Evolutionary conservation across 352 stramenopile species (phyloP).

Genomic region (Pythium myriotylum): DNA sequence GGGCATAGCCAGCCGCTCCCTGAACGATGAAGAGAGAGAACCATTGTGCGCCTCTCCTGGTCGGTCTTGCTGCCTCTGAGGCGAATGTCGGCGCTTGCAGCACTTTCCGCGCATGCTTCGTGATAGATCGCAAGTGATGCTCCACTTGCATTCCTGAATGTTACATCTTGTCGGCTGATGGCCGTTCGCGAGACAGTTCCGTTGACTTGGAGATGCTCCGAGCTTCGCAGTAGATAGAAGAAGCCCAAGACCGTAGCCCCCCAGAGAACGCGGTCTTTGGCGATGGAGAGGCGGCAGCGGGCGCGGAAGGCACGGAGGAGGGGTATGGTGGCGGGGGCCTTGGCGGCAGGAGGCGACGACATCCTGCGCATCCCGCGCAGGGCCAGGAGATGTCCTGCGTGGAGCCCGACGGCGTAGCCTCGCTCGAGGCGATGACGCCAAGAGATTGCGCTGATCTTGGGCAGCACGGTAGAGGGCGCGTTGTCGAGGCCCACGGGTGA

Average conservation of each 20-base stretch:
- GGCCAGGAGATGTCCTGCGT: constrained; percentile 25
- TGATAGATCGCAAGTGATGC: too few relatives aligned
- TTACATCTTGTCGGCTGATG: constrained; percentile 3
- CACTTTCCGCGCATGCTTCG: too few relatives aligned
- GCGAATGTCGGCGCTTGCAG: neutral
- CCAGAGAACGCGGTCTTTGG: constrained; percentile 37
- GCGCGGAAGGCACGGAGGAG: constrained; percentile 22
- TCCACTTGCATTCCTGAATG: too few relatives aligned
- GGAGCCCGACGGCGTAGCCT: constrained; percentile 27
- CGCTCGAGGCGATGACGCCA: constrained; percentile 27
- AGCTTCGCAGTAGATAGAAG: constrained; percentile 9
- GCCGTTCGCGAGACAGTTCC: constrained; percentile 1
- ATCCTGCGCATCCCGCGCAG: constrained; percentile 30
- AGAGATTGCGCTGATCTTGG: constrained; percentile 25
- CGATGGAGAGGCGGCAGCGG: constrained; percentile 20
- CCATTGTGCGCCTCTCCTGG: constrained; percentile 5
- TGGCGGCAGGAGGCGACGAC: constrained; percentile 8
- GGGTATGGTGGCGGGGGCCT: constrained; percentile 25
- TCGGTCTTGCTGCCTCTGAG: constrained; percentile 32
- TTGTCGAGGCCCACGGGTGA: constrained; percentile 9
- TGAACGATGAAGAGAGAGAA: neutral
- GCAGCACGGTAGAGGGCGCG: constrained; percentile 31
- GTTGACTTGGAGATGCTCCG: constrained; percentile 24
- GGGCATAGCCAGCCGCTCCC: neutral
- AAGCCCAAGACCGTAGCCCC: constrained; percentile 27